Conservation (phyloP, 225 moss, liverwort and hornwort species). For the Takakia lepidozioides region DNA sequence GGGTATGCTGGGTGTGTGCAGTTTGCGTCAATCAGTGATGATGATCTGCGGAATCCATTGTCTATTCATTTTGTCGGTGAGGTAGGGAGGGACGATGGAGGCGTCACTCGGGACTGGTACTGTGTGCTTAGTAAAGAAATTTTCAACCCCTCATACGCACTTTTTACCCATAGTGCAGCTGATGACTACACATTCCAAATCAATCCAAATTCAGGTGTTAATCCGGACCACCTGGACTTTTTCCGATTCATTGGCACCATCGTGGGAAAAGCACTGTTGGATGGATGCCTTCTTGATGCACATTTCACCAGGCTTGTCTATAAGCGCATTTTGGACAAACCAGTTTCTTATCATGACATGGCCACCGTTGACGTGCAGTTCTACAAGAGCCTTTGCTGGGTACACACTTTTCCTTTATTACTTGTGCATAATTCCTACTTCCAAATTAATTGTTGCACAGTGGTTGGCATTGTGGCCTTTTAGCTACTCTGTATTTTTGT, state of each 20-base stretch:
- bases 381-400: constrained; percentile 97
- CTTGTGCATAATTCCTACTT: too few relatives aligned
- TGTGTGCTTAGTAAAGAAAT: constrained; percentile 96
- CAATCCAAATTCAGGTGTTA: constrained; percentile 94
- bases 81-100: constrained; percentile 97
- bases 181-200: constrained; percentile 98
- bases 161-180: constrained; percentile 94
- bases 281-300: constrained; percentile 93
- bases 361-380: constrained; percentile 98
- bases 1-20: constrained; percentile 27
- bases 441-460: too few relatives aligned
- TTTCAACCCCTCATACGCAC: constrained; percentile 92
- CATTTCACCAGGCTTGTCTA: constrained; percentile 99
- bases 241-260: constrained; percentile 95
- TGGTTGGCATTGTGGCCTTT: too few relatives aligned
- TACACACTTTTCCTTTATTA: constrained; percentile 20
- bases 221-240: constrained; percentile 96
- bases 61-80: constrained; percentile 98
- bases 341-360: constrained; percentile 98
- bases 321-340: constrained; percentile 90
- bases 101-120: constrained; percentile 98
- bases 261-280: constrained; percentile 92
- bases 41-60: constrained; percentile 89
- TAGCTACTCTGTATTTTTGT: too few relatives aligned
- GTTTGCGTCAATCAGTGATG: constrained; percentile 95